These are phyloP conservation scores for Phytophthora pluvialis DNA, from an alignment of 352 stramenopile species.

Conservation along the genomic window DNA sequence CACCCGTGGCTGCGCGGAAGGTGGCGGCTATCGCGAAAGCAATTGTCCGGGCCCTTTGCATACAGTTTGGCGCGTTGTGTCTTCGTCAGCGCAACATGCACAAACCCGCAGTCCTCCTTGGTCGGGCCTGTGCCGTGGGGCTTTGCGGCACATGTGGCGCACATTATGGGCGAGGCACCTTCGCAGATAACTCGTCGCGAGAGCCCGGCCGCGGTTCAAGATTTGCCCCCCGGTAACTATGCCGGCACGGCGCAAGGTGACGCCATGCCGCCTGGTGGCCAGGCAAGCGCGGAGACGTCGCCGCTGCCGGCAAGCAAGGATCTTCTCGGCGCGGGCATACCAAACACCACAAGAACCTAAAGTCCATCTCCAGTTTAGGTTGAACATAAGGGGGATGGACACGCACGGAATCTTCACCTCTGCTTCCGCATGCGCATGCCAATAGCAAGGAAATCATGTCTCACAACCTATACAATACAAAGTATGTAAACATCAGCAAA, in stretches of 20 bases:
- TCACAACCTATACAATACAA: background rate
- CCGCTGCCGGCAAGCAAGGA: background rate
- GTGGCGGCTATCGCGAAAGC: conserved; percentile 18
- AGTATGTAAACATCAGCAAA: background rate
- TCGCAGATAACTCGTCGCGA: conserved; percentile 6
- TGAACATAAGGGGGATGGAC: conserved; percentile 26
- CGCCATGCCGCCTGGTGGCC: no score
- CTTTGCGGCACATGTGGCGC: conserved; percentile 25
- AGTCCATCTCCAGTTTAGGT: conserved; percentile 11
- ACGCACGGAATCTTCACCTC: conserved; percentile 2
- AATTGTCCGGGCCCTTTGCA: conserved; percentile 12
- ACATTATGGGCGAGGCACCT: conserved; percentile 1
- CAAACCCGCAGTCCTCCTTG: conserved; percentile 14
- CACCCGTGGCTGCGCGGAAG: background rate
- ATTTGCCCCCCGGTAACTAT: background rate
- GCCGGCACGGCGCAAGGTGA: background rate
- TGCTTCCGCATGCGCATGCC: conserved; percentile 1
- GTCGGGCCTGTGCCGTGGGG: conserved; percentile 22
- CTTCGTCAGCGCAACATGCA: conserved; percentile 20
- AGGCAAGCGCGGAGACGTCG: background rate
- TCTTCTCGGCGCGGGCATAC: background rate
- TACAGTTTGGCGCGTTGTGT: conserved; percentile 30
- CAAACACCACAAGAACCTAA: conserved; percentile 25
- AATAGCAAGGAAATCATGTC: background rate
- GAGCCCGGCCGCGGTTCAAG: conserved; percentile 6